Conservation (phyloP, 2,329 filamentous ascomycete species). For the Colletotrichum orbiculare region DNA sequence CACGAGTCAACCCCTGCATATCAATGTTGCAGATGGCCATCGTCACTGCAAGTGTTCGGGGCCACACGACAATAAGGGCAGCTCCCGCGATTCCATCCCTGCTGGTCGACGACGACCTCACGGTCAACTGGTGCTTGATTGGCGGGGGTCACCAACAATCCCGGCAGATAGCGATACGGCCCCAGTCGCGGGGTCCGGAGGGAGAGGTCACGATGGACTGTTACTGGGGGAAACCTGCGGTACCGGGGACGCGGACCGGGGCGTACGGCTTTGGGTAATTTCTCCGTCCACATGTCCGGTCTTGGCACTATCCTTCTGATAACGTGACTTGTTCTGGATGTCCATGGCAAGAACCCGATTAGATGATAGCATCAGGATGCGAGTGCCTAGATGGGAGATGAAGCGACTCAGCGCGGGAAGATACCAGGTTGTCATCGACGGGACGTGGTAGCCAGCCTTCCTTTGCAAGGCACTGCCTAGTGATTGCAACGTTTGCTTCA, state of each 20-base stretch:
- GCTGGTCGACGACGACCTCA: background rate
- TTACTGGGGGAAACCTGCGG: conserved; percentile 25
- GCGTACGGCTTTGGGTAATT: conserved; percentile 16
- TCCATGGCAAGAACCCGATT: conserved; percentile 8
- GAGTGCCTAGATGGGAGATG: background rate
- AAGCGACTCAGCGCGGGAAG: conserved; percentile 2
- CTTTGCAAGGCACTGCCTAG: background rate
- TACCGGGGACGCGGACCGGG: conserved; percentile 17
- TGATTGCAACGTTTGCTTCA: no score
- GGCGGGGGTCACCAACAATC: conserved; percentile 4
- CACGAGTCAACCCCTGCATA: background rate
- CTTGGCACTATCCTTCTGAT: conserved; percentile 27
- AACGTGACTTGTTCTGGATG: conserved; percentile 12
- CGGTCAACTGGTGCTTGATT: conserved; percentile 8
- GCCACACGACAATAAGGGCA: conserved; percentile 21
- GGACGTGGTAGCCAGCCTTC: background rate
- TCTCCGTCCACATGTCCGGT: conserved; percentile 30
- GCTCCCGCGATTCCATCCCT: conserved; percentile 6
- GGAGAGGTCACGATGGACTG: conserved; percentile 9
- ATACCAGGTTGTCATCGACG: no score
- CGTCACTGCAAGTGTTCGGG: conserved; percentile 15
- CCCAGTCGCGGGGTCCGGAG: conserved; percentile 13
- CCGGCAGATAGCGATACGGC: background rate
- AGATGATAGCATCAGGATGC: conserved; percentile 2
- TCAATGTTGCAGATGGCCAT: background rate